These are phyloP conservation scores for Vitis rotundifolia DNA, from an alignment of 164 flowering plant genomes.

Conservation along the genomic window DNA sequence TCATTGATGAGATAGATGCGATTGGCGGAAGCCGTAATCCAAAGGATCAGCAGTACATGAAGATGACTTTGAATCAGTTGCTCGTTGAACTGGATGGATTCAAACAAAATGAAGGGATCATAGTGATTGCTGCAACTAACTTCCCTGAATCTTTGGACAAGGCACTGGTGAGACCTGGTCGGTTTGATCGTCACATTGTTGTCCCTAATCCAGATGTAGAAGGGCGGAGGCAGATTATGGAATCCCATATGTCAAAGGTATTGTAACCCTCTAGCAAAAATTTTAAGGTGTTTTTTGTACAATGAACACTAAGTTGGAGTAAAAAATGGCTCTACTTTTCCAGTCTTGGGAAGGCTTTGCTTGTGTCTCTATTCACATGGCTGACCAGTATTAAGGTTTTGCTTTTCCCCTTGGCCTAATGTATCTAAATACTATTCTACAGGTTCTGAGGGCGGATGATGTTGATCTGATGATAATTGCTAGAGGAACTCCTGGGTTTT, in stretches of 20 bases:
- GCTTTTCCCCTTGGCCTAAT: too few species aligned
- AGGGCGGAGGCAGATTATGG: conserved; percentile 94
- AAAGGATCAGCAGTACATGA: conserved; percentile 94
- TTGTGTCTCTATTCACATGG: too few species aligned
- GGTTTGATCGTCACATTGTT: conserved; percentile 91
- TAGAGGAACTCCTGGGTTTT: conserved; percentile 92
- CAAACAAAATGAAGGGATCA: conserved; percentile 95
- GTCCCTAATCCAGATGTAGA: conserved; percentile 99
- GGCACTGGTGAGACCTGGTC: conserved; percentile 95
- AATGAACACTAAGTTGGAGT: background rate
- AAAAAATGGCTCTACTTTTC: too few species aligned
- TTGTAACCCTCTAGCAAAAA: background rate
- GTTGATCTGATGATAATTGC: conserved; percentile 94
- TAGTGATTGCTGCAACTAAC: conserved; percentile 97
- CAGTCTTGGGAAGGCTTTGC: too few species aligned
- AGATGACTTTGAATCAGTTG: conserved; percentile 95
- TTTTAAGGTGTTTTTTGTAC: background rate
- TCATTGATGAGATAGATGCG: conserved; percentile 94
- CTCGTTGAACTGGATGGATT: conserved; percentile 98
- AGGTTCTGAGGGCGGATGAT: conserved; percentile 92
- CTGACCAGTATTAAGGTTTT: too few species aligned
- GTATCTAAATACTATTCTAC: background rate
- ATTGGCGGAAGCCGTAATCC: conserved; percentile 96
- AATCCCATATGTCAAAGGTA: conserved; percentile 94
- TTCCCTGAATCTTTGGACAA: conserved; percentile 95